Evolutionary conservation across 495 filamentous ascomycete genomes (phyloP), one percentile per base, ranked within the genome.

Genomic region (Hypoxylon intermedium): DNA sequence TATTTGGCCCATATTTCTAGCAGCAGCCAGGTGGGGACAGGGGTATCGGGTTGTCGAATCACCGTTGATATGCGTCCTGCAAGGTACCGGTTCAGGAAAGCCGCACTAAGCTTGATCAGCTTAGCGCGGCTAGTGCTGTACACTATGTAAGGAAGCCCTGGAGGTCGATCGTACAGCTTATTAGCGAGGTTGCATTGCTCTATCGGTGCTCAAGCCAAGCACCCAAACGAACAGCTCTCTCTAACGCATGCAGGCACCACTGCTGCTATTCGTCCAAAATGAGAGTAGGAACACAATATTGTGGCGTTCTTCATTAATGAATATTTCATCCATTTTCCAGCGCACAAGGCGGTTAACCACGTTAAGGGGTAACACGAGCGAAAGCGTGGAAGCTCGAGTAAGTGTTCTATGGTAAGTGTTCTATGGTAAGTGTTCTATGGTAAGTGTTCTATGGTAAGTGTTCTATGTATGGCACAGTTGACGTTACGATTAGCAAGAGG

Each of bases 61-160:
- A 59, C 46, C 33, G 51, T 18, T 9, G 7, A 33, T 16, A 33
- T 66, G 12, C 33, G 33, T 49, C 38, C 59, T 71, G 68, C 67
- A 69, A 69, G 65, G 68, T 67, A 71, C 68, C 66, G 58, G 66
- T 71, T 67, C 58, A 48, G 41, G 18, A 49, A 18, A 28, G 38
- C 5, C 16, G 11, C 43, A 53, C 55, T 58, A 67, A 37, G 37
- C 64, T 48, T 6, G 28, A 60, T 51, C 47, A 34, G 62, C 31
- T 58, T 62, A 57, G 57, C 42, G 56, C 13, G 26, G 34, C 38
- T 42, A 65, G 50, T 55, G 38, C 40, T 41, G 59, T 47, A 42
- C n/a, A n/a, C n/a, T n/a, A n/a, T n/a, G n/a, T n/a, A n/a, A 52
- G 41, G 45, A 65, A 60, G 50, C n/a, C n/a, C n/a, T n/a, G n/a